These are phyloP conservation scores for Arabidopsis lyrata DNA, from an alignment of 441 rosid genomes.

Conservation along the genomic window DNA sequence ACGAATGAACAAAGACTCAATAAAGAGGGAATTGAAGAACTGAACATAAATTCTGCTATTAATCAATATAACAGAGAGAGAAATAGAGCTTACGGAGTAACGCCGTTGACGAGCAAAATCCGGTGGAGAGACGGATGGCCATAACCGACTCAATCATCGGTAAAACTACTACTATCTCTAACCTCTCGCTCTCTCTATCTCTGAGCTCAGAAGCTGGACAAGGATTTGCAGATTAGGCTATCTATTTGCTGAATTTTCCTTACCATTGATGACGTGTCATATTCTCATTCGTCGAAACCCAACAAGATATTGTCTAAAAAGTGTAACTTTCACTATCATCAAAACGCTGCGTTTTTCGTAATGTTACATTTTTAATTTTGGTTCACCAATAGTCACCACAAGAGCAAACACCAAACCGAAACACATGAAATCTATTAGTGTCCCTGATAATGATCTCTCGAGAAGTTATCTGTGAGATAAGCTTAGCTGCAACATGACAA, in stretches of 20 bases:
- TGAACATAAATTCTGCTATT: not conserved
- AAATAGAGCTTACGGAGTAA: conserved; percentile 52
- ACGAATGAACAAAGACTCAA: too few relatives aligned
- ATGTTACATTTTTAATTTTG: too few relatives aligned
- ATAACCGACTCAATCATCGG: conserved; percentile 67
- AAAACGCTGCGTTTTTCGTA: conserved; percentile 38
- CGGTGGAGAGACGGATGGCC: conserved; percentile 58
- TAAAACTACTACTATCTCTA: not conserved
- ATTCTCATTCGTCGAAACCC: not conserved
- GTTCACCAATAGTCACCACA: conserved; percentile 71
- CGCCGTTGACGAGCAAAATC: conserved; percentile 57
- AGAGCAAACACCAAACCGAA: conserved; percentile 55
- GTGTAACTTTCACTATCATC: too few relatives aligned
- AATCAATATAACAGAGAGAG: conserved; percentile 3
- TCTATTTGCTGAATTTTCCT: conserved; percentile 30
- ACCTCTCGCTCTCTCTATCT: conserved; percentile 16
- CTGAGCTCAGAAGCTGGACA: conserved; percentile 30
- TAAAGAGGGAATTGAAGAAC: too few relatives aligned
- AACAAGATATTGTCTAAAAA: conserved; percentile 26
- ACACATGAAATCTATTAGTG: conserved; percentile 60
- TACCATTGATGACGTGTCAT: conserved; percentile 34
- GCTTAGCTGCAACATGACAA: conserved; percentile 62
- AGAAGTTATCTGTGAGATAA: conserved; percentile 55
- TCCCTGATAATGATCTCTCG: conserved; percentile 62
- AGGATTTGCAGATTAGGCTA: conserved; percentile 43